phyloP scores from a whole-genome alignment of 2,329 filamentous ascomycete species.

The Sarocladium brachiariae region DNA sequence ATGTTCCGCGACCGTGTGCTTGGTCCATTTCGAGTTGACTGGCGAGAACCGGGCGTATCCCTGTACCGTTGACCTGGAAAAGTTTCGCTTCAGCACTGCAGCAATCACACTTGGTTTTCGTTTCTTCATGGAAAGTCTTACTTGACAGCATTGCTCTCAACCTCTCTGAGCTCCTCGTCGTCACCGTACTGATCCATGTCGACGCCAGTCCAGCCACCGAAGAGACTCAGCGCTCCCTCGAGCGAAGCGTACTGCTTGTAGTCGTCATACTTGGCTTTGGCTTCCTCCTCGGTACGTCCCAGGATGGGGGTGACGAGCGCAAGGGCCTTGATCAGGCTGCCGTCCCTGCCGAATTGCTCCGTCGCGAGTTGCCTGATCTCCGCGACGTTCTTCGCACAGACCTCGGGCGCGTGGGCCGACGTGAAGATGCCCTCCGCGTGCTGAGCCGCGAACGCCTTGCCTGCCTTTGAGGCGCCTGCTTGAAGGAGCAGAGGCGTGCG shows the following conservation, averaged over 20 bases:
- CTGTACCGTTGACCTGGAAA: conserved; percentile 39
- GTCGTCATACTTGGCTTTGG: conserved; percentile 55
- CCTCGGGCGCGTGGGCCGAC: conserved; percentile 55
- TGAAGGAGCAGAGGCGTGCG: conserved; percentile 63
- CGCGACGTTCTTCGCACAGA: conserved; percentile 54
- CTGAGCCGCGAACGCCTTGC: conserved; percentile 60
- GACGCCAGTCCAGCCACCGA: conserved; percentile 66
- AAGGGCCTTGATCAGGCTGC: conserved; percentile 57
- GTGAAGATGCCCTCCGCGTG: conserved; percentile 69
- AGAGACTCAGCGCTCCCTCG: conserved; percentile 62
- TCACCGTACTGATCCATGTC: conserved; percentile 52
- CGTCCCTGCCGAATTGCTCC: conserved; percentile 48
- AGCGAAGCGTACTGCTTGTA: conserved; percentile 52
- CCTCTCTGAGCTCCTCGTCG: conserved; percentile 56
- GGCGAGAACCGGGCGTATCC: conserved; percentile 50
- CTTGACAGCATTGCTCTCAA: conserved; percentile 55
- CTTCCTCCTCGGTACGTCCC: conserved; percentile 59
- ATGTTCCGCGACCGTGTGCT: conserved; percentile 60
- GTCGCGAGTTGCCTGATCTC: conserved; percentile 54
- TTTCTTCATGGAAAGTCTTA: no score
- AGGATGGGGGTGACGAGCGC: conserved; percentile 60
- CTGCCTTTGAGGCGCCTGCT: conserved; percentile 60
- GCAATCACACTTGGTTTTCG: no score
- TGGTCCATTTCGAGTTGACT: conserved; percentile 62
- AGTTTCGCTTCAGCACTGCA: neutral